A percentile compares a stretch with the other conserved stretches of the same genome.
Evolutionary conservation across 2,329 filamentous ascomycete genomes (phyloP).

Genomic region (Ascocoryne sarcoides): DNA sequence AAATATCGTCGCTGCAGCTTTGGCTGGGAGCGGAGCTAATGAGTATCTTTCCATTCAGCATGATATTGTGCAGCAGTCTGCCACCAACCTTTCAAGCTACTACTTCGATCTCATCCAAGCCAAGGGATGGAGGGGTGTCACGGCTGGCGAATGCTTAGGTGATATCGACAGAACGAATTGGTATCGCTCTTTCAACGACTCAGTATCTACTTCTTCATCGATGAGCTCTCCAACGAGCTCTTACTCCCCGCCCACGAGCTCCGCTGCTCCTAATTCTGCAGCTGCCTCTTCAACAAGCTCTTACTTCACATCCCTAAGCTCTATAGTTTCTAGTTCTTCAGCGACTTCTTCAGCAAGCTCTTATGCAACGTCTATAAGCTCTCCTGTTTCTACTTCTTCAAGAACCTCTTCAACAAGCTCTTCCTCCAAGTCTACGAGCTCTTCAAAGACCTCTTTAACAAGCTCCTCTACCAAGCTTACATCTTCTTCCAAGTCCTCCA

Average conservation of each 20-base stretch:
- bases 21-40: constrained; percentile 6
- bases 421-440: neutral
- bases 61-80: constrained; percentile 29
- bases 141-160: constrained; percentile 37
- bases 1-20: constrained; percentile 30
- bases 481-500: neutral
- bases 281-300: no score
- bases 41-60: constrained; percentile 36
- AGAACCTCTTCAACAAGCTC: neutral
- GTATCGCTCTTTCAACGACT: constrained; percentile 28
- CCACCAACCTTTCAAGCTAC: constrained; percentile 23
- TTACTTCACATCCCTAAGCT: no score
- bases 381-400: no score
- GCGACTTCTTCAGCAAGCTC: no score
- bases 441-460: neutral
- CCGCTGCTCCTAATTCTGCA: no score
- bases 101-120: constrained; percentile 26
- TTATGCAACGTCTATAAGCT: no score
- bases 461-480: neutral
- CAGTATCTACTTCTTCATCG: neutral
- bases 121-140: constrained; percentile 32
- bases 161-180: constrained; percentile 32
- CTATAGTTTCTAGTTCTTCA: no score
- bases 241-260: no score
- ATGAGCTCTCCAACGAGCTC: no score